These are phyloP conservation scores for Acanthamoeba polyphaga DNA, from an alignment of 208 protist species.

Conservation along the genomic window DNA sequence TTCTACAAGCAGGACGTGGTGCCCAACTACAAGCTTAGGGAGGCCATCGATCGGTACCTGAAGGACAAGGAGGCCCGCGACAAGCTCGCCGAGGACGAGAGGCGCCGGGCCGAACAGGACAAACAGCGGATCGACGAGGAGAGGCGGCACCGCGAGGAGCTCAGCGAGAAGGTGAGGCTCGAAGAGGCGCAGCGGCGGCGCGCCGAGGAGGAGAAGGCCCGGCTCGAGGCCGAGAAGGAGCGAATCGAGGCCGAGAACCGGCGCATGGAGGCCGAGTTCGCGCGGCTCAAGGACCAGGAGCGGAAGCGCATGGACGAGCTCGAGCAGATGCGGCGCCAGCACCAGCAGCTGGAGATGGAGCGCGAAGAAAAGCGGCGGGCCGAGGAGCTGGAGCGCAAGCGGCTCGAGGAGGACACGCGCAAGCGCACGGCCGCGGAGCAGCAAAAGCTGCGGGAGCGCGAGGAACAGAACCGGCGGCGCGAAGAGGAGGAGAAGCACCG, in stretches of 20 bases:
- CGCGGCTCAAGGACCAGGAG: background rate
- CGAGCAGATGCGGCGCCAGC: background rate
- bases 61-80: background rate
- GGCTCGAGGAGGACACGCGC: background rate
- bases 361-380: background rate
- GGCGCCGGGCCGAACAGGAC: background rate
- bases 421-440: background rate
- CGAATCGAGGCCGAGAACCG: constrained; percentile 8
- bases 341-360: background rate
- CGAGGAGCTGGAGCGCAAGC: background rate
- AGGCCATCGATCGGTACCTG: constrained; percentile 20
- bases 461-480: background rate
- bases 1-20: background rate
- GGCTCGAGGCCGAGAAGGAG: constrained; percentile 13
- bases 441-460: background rate
- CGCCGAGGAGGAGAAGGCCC: background rate
- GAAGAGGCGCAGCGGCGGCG: background rate
- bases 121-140: background rate
- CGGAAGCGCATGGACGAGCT: background rate
- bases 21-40: constrained; percentile 56
- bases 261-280: constrained; percentile 19
- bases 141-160: background rate
- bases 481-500: background rate
- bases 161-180: background rate
- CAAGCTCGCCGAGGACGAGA: constrained; percentile 15